Evolutionary conservation across 495 filamentous ascomycete species (phyloP).

Genomic region (Penicillium cinerascens): DNA sequence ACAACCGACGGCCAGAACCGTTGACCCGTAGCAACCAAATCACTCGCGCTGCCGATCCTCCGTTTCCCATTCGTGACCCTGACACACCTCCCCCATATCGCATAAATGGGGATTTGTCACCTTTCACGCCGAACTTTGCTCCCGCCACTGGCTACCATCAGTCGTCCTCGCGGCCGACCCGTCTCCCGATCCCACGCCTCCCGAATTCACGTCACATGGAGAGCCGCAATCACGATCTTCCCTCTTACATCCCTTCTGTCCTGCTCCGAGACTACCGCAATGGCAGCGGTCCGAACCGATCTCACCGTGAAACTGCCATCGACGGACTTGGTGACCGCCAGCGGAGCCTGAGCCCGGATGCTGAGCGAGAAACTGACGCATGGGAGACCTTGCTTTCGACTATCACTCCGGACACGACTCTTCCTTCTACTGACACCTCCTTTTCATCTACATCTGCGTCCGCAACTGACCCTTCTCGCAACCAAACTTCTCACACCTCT

Average conservation of each 20-base stretch:
- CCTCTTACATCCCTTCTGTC: background rate
- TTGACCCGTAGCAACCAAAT: slow-evolving; percentile 10
- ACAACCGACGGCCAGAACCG: slow-evolving; percentile 27
- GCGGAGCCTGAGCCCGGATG: slow-evolving; percentile 74
- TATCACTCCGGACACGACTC: slow-evolving; percentile 72
- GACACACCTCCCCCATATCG: background rate
- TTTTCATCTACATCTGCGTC: slow-evolving; percentile 66
- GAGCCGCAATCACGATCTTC: slow-evolving; percentile 12
- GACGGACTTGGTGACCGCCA: slow-evolving; percentile 83
- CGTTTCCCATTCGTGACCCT: slow-evolving; percentile 1
- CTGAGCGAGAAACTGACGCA: slow-evolving; percentile 48
- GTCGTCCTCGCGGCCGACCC: slow-evolving; percentile 17
- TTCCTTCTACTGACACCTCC: slow-evolving; percentile 76
- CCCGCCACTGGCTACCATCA: slow-evolving; percentile 40
- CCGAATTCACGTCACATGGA: slow-evolving; percentile 25
- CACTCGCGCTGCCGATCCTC: too few relatives aligned
- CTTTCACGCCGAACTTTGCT: slow-evolving; percentile 46
- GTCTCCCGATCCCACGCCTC: slow-evolving; percentile 22
- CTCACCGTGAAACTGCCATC: slow-evolving; percentile 28
- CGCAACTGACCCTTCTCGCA: slow-evolving; percentile 26
- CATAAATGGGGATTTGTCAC: slow-evolving; percentile 1
- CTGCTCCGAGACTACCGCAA: slow-evolving; percentile 22
- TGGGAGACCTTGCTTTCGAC: slow-evolving; percentile 83
- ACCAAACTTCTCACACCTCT: slow-evolving; percentile 32
- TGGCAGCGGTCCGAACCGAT: slow-evolving; percentile 18